phyloP scores from a whole-genome alignment of 2,329 filamentous ascomycete species.

The Calonectria henricotiae region DNA sequence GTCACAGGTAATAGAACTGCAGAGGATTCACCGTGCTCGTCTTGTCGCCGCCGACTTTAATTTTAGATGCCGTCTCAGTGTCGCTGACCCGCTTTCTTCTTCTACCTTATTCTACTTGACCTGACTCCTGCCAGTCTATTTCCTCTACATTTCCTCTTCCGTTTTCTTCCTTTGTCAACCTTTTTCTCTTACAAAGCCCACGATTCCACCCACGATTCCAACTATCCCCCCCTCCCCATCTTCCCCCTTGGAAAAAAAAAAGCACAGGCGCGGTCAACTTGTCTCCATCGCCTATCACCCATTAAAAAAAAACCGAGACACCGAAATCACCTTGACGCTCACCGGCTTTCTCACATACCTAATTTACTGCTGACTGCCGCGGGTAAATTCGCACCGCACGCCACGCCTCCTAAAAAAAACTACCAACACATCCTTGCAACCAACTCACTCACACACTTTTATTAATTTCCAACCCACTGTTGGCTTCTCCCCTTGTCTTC shows the following conservation, averaged over 20 bases:
- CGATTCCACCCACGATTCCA: slow-evolving; percentile 26
- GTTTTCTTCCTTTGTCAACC: slow-evolving; percentile 37
- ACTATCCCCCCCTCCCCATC: slow-evolving; percentile 25
- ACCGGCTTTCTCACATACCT: slow-evolving; percentile 33
- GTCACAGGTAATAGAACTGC: slow-evolving; percentile 6
- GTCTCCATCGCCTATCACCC: slow-evolving; percentile 32
- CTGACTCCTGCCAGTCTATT: slow-evolving; percentile 36
- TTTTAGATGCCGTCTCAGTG: slow-evolving; percentile 47
- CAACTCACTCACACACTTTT: slow-evolving; percentile 25
- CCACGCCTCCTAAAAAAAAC: slow-evolving; percentile 29
- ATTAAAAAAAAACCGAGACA: slow-evolving; percentile 35
- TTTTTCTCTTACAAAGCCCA: slow-evolving; percentile 30
- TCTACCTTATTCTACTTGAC: slow-evolving; percentile 34
- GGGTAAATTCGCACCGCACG: slow-evolving; percentile 35
- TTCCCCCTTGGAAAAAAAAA: slow-evolving; percentile 20
- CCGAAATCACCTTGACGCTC: slow-evolving; percentile 34
- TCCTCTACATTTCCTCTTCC: slow-evolving; percentile 33
- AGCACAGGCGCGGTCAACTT: slow-evolving; percentile 20
- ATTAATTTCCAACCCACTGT: slow-evolving; percentile 16
- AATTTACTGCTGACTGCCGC: slow-evolving; percentile 36
- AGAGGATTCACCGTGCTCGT: not conserved
- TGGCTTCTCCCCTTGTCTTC: slow-evolving; percentile 14
- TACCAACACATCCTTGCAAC: slow-evolving; percentile 28
- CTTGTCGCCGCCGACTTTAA: slow-evolving; percentile 35
- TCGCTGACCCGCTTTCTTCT: slow-evolving; percentile 48